These are phyloP conservation scores for Berberis vulgaris DNA, from an alignment of 164 flowering plant genomes.

Conservation along the genomic window DNA sequence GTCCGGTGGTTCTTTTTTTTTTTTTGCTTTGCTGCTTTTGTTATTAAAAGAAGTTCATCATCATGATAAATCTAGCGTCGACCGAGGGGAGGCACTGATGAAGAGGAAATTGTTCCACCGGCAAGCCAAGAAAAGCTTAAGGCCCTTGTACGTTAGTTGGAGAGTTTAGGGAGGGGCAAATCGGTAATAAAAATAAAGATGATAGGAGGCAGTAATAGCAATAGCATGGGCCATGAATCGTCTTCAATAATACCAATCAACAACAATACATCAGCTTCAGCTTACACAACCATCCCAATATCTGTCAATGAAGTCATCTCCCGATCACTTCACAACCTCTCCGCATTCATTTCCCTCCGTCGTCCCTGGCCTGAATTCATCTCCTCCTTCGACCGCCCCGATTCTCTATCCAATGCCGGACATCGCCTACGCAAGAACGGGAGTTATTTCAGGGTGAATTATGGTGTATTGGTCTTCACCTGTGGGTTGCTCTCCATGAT, in stretches of 20 bases:
- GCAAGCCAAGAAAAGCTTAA: too few species aligned
- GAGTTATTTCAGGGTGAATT: slow-evolving; percentile 24
- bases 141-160: too few species aligned
- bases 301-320: slow-evolving; percentile 30
- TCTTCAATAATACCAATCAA: slow-evolving; percentile 5
- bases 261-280: neutral
- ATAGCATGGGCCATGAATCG: too few species aligned
- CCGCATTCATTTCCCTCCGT: slow-evolving; percentile 22
- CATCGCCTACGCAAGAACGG: slow-evolving; percentile 20
- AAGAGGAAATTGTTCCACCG: too few species aligned
- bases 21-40: too few species aligned
- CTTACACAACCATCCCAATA: slow-evolving; percentile 39
- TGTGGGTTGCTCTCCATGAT: slow-evolving; percentile 18
- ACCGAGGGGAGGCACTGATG: too few species aligned
- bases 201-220: too few species aligned
- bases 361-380: slow-evolving; percentile 48
- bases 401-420: slow-evolving; percentile 15
- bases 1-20: too few species aligned
- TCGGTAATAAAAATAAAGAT: too few species aligned
- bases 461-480: slow-evolving; percentile 13
- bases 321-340: slow-evolving; percentile 32
- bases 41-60: too few species aligned
- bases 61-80: too few species aligned
- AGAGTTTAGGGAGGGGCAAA: too few species aligned
- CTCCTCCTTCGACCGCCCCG: slow-evolving; percentile 18